Conservation (phyloP, 306 rosid species). For the Bauhinia variegata region DNA sequence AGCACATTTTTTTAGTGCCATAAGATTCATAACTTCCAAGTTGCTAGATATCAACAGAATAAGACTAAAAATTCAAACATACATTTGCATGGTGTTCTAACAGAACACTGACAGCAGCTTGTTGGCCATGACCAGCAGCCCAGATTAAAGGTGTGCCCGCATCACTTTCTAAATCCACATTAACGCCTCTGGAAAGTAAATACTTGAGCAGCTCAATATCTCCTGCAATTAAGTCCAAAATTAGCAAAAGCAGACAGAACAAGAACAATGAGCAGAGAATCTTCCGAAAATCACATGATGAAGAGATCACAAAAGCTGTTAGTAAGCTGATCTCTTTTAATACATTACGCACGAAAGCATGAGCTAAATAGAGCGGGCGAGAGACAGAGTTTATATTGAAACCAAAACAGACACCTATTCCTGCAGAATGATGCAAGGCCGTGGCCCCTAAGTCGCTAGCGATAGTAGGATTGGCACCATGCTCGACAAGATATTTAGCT, state of each 20-base stretch:
- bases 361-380: not conserved
- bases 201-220: constrained; percentile 69
- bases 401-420: constrained; percentile 55
- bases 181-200: constrained; percentile 73
- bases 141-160: constrained; percentile 87
- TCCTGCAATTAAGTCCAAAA: constrained; percentile 54
- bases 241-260: not conserved
- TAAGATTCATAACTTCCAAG: not conserved
- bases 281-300: not conserved
- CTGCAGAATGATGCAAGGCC: constrained; percentile 86
- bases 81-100: constrained; percentile 83
- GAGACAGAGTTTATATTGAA: not conserved
- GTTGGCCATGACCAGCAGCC: constrained; percentile 97
- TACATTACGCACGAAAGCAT: not conserved
- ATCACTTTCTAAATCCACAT: constrained; percentile 83
- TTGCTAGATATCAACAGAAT: constrained; percentile 7
- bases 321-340: not conserved
- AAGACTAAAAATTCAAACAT: constrained; percentile 24
- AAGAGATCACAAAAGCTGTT: not conserved
- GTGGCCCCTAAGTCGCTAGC: constrained; percentile 87
- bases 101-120: constrained; percentile 68
- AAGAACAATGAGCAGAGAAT: not conserved
- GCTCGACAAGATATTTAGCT: constrained; percentile 71
- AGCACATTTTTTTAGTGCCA: constrained; percentile 23
- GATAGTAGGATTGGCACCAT: constrained; percentile 66